phyloP scores from a whole-genome alignment of 495 filamentous ascomycete species.

The Trichocladium antarcticum region DNA sequence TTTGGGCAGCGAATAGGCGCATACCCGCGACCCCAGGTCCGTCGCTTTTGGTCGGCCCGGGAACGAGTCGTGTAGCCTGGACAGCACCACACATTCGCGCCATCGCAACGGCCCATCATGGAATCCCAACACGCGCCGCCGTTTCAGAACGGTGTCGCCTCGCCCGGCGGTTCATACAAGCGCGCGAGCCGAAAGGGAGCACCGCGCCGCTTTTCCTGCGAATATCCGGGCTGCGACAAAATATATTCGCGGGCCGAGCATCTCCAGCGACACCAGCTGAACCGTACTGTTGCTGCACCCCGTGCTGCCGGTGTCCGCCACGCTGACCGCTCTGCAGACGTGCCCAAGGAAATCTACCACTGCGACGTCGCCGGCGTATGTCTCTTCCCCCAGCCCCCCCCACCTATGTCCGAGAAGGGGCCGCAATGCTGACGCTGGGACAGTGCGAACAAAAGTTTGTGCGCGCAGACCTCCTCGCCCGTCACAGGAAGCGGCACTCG shows the following conservation, averaged over 20 bases:
- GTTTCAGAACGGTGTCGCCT: neutral
- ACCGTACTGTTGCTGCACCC: constrained; percentile 32
- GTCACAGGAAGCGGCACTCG: constrained; percentile 88
- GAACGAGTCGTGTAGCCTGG: no score
- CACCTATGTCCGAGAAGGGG: neutral
- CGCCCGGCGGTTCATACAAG: constrained; percentile 28
- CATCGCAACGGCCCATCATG: constrained; percentile 2
- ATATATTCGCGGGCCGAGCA: constrained; percentile 93
- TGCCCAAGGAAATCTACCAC: constrained; percentile 85
- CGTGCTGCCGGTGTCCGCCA: neutral
- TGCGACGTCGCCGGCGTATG: constrained; percentile 68
- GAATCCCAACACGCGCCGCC: constrained; percentile 6
- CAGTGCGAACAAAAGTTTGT: constrained; percentile 78
- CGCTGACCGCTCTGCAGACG: constrained; percentile 54
- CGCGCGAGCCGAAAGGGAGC: constrained; percentile 42
- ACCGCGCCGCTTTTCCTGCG: constrained; percentile 59
- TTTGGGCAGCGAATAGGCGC: no score
- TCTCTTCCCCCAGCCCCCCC: neutral
- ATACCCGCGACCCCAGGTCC: no score
- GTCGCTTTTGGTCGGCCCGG: no score
- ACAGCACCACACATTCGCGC: neutral
- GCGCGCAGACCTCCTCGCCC: constrained; percentile 78
- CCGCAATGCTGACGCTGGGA: constrained; percentile 9
- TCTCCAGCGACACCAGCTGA: constrained; percentile 50
- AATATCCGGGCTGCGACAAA: constrained; percentile 78